These are phyloP conservation scores for Globisporangium cederbergense DNA, from an alignment of 352 stramenopile species.

Conservation along the genomic window DNA sequence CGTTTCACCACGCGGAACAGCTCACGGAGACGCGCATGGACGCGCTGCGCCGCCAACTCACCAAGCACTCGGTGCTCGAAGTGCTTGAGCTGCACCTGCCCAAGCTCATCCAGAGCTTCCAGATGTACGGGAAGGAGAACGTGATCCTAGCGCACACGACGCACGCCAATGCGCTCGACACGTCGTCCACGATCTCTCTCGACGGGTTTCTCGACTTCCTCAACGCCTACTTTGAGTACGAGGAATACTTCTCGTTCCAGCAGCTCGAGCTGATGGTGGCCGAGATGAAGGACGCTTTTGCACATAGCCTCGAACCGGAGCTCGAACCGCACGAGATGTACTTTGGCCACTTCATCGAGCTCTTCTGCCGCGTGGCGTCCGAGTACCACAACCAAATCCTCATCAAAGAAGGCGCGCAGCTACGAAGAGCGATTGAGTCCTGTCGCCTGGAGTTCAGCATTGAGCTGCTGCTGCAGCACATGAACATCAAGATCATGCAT, in stretches of 20 bases:
- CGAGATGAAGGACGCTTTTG: slow-evolving; percentile 17
- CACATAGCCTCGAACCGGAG: slow-evolving; percentile 6
- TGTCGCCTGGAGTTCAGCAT: slow-evolving; percentile 66
- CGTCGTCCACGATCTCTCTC: slow-evolving; percentile 41
- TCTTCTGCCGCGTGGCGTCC: slow-evolving; percentile 58
- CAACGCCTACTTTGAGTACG: slow-evolving; percentile 77
- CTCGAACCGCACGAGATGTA: slow-evolving; percentile 21
- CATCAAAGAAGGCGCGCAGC: slow-evolving; percentile 42
- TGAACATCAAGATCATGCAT: slow-evolving; percentile 39
- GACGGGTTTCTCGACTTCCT: slow-evolving; percentile 78
- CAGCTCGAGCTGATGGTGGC: slow-evolving; percentile 27
- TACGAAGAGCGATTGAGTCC: slow-evolving; percentile 48
- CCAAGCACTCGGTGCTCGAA: slow-evolving; percentile 37
- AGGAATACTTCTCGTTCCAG: slow-evolving; percentile 59
- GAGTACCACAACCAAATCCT: slow-evolving; percentile 46
- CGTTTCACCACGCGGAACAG: neutral
- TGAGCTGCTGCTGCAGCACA: slow-evolving; percentile 52
- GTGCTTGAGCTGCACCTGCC: slow-evolving; percentile 46
- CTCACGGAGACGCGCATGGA: slow-evolving; percentile 28
- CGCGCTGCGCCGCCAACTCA: slow-evolving; percentile 42
- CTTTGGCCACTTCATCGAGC: slow-evolving; percentile 64
- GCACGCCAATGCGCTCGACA: slow-evolving; percentile 16
- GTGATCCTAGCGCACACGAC: slow-evolving; percentile 10
- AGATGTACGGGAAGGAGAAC: slow-evolving; percentile 48
- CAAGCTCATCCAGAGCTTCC: slow-evolving; percentile 50